Evolutionary conservation across 1,139 yeast genomes (phyloP), one percentile per base, ranked within the genome.

Genomic region (Sugiyamaella japonica): DNA sequence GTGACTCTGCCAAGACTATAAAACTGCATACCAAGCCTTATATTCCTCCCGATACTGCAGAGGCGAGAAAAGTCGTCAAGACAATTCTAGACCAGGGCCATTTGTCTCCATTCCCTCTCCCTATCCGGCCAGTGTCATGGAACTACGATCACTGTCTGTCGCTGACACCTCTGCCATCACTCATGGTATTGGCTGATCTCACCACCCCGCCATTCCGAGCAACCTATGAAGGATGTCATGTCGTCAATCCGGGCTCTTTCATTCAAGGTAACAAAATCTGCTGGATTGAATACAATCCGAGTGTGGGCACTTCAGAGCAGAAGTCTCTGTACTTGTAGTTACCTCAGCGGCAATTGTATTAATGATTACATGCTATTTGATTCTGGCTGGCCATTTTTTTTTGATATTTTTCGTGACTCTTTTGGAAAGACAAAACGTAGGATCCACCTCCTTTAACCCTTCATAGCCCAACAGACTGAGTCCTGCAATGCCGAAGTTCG

Each of bases 401-500:
- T 44, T 43, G 29, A 65, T 57, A 32, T 57, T 56, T 38, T 55
- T 52, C 50, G 63, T 76, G 0, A 82, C 72, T 1, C 71, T 66
- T 8, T 61, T 65, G 1, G 98, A 96, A 78, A 93, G 79, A 66
- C 98, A 93, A 69, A 88, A 91, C 1, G 85, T 78, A 0, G 99
- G 97, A 69, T 90, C 95, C 25, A 95, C 80, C 5, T 76, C 76
- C 13, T 72, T 76, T 39, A 93, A 73, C 40, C 71, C 73, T 45
- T 80, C 82, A 56, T 73, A 79, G 6, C 86, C 86, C 70, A 91
- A 76, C 55, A 93, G 59, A 63, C 95, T 85, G 53, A 95, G 75
- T 0, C 97, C 99, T 0, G 96, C 84, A 29, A 93, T 74, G 0
- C 97, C 97, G 72, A 93, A 93, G 41, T 87, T 78, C 0, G 99